These are phyloP conservation scores for Detonula confervacea DNA, from an alignment of 352 stramenopile genomes.

Conservation along the genomic window DNA sequence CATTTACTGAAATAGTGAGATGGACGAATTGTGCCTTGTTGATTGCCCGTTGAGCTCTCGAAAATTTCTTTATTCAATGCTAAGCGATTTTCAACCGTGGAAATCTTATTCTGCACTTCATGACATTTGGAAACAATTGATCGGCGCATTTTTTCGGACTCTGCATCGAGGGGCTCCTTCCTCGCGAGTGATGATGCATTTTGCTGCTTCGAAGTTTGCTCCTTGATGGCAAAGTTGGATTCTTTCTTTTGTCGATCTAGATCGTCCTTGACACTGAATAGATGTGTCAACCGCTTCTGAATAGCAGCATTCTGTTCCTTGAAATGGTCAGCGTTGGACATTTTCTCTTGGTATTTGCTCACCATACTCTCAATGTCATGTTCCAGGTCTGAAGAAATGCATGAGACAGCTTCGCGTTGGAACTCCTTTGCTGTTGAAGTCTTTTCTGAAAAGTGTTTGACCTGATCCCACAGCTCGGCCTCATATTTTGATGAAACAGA, in stretches of 20 bases:
- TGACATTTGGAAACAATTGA: conserved; percentile 56
- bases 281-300: conserved; percentile 41
- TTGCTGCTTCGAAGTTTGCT: conserved; percentile 27
- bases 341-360: conserved; percentile 46
- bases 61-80: conserved; percentile 54
- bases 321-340: conserved; percentile 30
- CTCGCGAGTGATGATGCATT: conserved; percentile 21
- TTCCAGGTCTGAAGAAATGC: conserved; percentile 39
- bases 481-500: conserved; percentile 43
- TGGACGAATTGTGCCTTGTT: conserved; percentile 33
- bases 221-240: conserved; percentile 28
- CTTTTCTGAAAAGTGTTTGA: conserved; percentile 36
- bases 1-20: conserved; percentile 54
- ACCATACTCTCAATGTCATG: conserved; percentile 51
- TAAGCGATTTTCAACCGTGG: conserved; percentile 39
- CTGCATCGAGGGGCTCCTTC: conserved; percentile 70
- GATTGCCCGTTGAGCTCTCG: conserved; percentile 11
- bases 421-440: conserved; percentile 23
- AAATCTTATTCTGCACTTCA: conserved; percentile 51
- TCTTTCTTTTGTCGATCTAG: conserved; percentile 51
- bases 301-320: conserved; percentile 33
- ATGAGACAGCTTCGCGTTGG: conserved; percentile 4
- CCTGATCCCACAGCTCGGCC: conserved; percentile 44
- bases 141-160: conserved; percentile 68
- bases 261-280: conserved; percentile 54